Percentiles rank a stretch among this genome's conserved stretches.
phyloP scores from a whole-genome alignment of 306 rosid genomes.

The Inga laurina region DNA sequence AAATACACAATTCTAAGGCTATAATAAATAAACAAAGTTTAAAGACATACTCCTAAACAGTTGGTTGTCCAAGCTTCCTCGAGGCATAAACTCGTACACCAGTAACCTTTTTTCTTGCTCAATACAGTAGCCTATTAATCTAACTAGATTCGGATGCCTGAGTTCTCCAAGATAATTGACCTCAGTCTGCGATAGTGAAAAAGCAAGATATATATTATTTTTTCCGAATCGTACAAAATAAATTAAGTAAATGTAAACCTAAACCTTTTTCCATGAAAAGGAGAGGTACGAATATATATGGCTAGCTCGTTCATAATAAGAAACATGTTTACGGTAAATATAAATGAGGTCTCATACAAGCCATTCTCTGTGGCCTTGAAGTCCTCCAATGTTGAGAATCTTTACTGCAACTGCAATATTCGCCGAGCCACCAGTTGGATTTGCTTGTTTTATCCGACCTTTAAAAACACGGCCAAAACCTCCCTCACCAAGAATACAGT shows the following conservation, averaged over 20 bases:
- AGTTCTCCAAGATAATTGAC: constrained; percentile 60
- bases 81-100: constrained; percentile 65
- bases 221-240: neutral
- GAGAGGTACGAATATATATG: neutral
- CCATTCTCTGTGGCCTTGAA: constrained; percentile 76
- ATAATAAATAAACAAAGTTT: neutral
- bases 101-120: constrained; percentile 65
- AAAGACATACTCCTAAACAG: constrained; percentile 52
- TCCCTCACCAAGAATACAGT: constrained; percentile 53
- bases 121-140: constrained; percentile 59
- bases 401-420: constrained; percentile 63
- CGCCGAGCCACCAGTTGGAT: constrained; percentile 33
- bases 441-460: constrained; percentile 55
- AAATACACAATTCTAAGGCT: neutral
- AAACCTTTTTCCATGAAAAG: neutral
- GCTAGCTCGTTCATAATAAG: neutral
- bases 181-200: constrained; percentile 59
- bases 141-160: constrained; percentile 56
- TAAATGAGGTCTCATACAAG: constrained; percentile 40
- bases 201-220: neutral
- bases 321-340: constrained; percentile 12
- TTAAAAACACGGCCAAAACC: constrained; percentile 68
- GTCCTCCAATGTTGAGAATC: constrained; percentile 49
- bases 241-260: neutral
- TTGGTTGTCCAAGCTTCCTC: constrained; percentile 77